Conservation (phyloP, 2,329 filamentous ascomycete genomes). For the Colletotrichum sp. region DNA sequence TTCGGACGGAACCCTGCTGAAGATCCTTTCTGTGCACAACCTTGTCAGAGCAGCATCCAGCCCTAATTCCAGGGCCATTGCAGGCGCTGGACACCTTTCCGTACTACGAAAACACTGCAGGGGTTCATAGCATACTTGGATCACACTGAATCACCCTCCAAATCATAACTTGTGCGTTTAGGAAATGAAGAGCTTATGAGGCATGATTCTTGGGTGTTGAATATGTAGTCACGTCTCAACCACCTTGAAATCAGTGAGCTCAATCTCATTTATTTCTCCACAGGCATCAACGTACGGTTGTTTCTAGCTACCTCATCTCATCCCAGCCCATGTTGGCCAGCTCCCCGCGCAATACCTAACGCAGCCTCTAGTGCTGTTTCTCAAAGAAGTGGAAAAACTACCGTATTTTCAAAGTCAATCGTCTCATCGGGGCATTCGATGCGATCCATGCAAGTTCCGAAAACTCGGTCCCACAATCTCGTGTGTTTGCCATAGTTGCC, state of each 20-base stretch:
- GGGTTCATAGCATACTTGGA: neutral
- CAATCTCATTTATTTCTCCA: neutral
- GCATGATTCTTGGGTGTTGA: neutral
- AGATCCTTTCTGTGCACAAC: neutral
- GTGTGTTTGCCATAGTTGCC: conserved; percentile 44
- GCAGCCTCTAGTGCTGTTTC: neutral
- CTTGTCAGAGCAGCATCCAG: neutral
- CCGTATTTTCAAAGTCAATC: conserved; percentile 32
- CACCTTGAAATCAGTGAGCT: neutral
- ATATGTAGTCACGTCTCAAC: neutral
- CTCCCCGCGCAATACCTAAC: neutral
- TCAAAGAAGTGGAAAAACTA: conserved; percentile 30
- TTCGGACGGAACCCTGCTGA: neutral
- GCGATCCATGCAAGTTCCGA: conserved; percentile 38
- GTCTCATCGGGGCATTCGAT: conserved; percentile 37
- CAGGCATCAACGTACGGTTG: neutral
- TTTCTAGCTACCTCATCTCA: neutral
- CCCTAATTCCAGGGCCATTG: neutral
- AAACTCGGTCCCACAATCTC: conserved; percentile 38
- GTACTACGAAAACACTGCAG: neutral
- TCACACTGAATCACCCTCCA: neutral
- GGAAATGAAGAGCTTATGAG: neutral
- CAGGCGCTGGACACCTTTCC: neutral
- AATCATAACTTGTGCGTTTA: neutral
- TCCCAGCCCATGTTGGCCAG: neutral